phyloP scores from a whole-genome alignment of 495 filamentous ascomycete genomes.

The Lentithecium fluviatile region DNA sequence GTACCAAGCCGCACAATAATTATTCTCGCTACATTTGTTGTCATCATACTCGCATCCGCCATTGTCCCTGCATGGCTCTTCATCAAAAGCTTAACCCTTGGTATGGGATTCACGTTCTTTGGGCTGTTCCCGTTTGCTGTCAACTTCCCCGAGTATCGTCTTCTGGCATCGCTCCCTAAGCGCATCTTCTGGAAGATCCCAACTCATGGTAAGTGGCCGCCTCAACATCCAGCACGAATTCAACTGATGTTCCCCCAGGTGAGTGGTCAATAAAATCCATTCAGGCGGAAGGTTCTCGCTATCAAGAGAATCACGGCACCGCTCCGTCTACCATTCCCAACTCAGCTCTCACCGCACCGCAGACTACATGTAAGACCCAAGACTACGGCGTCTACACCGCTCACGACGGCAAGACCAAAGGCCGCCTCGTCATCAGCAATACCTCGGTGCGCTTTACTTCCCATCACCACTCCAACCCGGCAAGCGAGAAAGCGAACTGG shows the following conservation, averaged over 20 bases:
- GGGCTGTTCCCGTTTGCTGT: slow-evolving; percentile 47
- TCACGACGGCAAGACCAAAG: background rate
- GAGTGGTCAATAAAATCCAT: slow-evolving; percentile 38
- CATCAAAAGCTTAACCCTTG: slow-evolving; percentile 45
- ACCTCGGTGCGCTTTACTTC: slow-evolving; percentile 8
- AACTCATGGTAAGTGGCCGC: slow-evolving; percentile 39
- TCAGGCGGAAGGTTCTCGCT: slow-evolving; percentile 31
- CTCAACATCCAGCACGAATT: no score
- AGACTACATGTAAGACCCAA: background rate
- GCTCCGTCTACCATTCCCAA: background rate
- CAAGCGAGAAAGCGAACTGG: background rate
- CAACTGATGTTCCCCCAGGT: background rate
- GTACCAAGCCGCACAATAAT: slow-evolving; percentile 41
- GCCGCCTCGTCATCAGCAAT: background rate
- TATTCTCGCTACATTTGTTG: slow-evolving; percentile 42
- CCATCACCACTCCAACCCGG: background rate
- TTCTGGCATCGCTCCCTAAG: slow-evolving; percentile 45
- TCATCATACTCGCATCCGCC: slow-evolving; percentile 39
- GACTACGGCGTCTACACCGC: slow-evolving; percentile 12
- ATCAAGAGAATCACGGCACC: background rate
- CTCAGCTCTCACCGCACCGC: background rate
- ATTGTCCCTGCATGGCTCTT: slow-evolving; percentile 41
- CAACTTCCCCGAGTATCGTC: slow-evolving; percentile 46
- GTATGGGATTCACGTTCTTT: slow-evolving; percentile 47
- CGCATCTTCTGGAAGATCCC: slow-evolving; percentile 50